These are phyloP conservation scores for Rubia balearica DNA, from an alignment of 305 asterid genomes.

Conservation along the genomic window DNA sequence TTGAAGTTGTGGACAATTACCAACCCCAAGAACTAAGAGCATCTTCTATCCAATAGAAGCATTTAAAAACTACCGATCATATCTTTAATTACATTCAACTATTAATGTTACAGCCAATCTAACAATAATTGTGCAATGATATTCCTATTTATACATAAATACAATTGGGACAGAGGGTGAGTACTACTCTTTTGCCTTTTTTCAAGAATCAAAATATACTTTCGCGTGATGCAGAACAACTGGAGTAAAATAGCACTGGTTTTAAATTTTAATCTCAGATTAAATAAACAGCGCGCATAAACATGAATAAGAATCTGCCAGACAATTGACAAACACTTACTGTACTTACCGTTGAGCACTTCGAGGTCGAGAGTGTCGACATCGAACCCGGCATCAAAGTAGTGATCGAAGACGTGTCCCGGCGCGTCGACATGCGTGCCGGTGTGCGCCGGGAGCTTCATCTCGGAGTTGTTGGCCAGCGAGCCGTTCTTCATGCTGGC, in stretches of 20 bases:
- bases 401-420: constrained; percentile 78
- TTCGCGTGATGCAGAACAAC: background rate
- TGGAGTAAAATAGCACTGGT: background rate
- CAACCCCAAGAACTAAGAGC: background rate
- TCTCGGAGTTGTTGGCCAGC: constrained; percentile 64
- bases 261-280: background rate
- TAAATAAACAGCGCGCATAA: background rate
- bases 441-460: constrained; percentile 76
- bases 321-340: constrained; percentile 24
- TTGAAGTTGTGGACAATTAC: background rate
- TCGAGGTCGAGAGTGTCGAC: constrained; percentile 92
- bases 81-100: too few species aligned
- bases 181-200: background rate
- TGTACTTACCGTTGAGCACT: constrained; percentile 75
- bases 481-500: constrained; percentile 80
- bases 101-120: too few species aligned
- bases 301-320: background rate
- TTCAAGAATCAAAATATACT: background rate
- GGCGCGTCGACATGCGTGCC: constrained; percentile 98
- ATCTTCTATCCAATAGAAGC: background rate
- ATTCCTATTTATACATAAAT: too few species aligned
- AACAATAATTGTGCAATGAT: too few species aligned
- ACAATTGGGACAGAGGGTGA: too few species aligned
- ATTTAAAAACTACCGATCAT: background rate
- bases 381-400: constrained; percentile 86